phyloP scores from a whole-genome alignment of 1,284 basidiomycete species.

The Macrocybe sp. region DNA sequence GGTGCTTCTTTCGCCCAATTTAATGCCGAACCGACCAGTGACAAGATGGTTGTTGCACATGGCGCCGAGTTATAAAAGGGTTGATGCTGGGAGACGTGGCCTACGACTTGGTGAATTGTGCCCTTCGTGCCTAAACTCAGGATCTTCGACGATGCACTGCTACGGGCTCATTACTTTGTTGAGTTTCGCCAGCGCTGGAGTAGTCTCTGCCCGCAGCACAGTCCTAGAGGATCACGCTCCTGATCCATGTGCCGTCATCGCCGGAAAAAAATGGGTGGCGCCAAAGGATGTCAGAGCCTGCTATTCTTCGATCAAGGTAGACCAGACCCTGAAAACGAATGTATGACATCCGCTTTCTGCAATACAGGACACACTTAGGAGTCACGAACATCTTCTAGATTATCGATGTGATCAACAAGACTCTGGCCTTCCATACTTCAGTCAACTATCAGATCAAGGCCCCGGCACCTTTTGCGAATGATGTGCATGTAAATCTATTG shows the following conservation, averaged over 20 bases:
- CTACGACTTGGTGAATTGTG: too few relatives aligned
- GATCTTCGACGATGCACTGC: too few relatives aligned
- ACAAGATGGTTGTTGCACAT: too few relatives aligned
- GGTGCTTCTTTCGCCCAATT: too few relatives aligned
- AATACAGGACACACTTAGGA: not conserved
- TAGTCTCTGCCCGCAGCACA: not conserved
- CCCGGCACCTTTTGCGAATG: slow-evolving; percentile 29
- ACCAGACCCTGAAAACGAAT: slow-evolving; percentile 31
- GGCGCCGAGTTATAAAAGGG: too few relatives aligned
- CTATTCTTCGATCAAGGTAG: slow-evolving; percentile 31
- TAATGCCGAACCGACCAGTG: too few relatives aligned
- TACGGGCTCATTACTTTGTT: slow-evolving; percentile 3
- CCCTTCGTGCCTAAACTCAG: too few relatives aligned
- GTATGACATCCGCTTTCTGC: slow-evolving; percentile 19
- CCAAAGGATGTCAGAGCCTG: slow-evolving; percentile 36
- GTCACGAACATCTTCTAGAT: slow-evolving; percentile 30
- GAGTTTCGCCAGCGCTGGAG: slow-evolving; percentile 7
- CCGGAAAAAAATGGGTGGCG: slow-evolving; percentile 37
- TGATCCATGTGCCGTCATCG: slow-evolving; percentile 35
- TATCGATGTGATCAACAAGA: slow-evolving; percentile 54
- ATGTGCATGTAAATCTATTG: slow-evolving; percentile 58
- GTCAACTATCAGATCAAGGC: slow-evolving; percentile 49
- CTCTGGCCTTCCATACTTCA: slow-evolving; percentile 57
- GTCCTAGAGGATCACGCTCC: slow-evolving; percentile 7
- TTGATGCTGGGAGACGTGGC: too few relatives aligned